phyloP scores from a whole-genome alignment of 495 filamentous ascomycete genomes.

The Talaromyces adpressus region DNA sequence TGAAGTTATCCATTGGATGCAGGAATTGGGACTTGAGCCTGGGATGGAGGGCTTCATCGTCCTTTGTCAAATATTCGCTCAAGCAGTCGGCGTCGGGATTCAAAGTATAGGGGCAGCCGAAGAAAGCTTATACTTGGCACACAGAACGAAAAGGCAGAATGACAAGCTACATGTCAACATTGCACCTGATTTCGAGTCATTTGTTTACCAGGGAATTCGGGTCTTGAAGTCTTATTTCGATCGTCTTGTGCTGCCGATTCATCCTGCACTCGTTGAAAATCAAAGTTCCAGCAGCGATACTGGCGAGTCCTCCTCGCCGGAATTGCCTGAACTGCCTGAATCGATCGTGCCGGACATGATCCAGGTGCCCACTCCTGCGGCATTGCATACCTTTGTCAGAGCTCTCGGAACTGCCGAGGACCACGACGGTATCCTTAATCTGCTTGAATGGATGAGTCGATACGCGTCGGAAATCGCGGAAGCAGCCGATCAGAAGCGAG shows the following conservation, averaged over 20 bases:
- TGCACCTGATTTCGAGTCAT: conserved; percentile 17
- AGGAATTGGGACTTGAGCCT: conserved; percentile 26
- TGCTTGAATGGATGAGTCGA: conserved; percentile 48
- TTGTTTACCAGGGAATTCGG: conserved; percentile 25
- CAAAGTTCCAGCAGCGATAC: background rate
- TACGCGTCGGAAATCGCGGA: conserved; percentile 29
- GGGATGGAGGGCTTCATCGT: conserved; percentile 36
- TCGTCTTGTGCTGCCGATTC: conserved; percentile 25
- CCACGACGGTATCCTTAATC: conserved; percentile 38
- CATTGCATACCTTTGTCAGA: conserved; percentile 48
- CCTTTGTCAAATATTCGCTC: conserved; percentile 39
- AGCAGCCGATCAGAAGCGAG: conserved; percentile 28
- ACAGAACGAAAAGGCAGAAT: conserved; percentile 10
- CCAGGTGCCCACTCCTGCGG: conserved; percentile 34
- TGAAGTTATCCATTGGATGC: conserved; percentile 31
- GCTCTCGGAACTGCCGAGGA: conserved; percentile 43
- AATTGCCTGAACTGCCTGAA: background rate
- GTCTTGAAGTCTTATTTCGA: conserved; percentile 33
- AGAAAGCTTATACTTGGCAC: conserved; percentile 18
- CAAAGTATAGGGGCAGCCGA: conserved; percentile 18
- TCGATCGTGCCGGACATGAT: conserved; percentile 25
- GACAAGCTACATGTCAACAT: conserved; percentile 1
- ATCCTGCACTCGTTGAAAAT: conserved; percentile 8
- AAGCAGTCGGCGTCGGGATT: conserved; percentile 28
- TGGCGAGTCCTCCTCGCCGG: background rate